Conservation (phyloP, 139 green algal species). For the Nannochloris sp. region DNA sequence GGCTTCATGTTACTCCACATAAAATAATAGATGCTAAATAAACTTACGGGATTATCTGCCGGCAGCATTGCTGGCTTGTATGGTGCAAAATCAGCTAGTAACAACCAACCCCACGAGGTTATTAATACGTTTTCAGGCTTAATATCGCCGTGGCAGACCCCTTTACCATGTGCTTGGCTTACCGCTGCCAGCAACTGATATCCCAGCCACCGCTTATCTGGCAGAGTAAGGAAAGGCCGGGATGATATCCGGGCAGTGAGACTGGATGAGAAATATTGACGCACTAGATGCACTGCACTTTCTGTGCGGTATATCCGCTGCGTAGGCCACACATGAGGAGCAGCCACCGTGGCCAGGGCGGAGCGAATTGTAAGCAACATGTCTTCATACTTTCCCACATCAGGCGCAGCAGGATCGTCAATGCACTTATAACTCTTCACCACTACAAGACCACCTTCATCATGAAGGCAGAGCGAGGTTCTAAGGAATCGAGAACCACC, state of each 20-base stretch:
- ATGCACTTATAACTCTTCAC: slow-evolving; percentile 64
- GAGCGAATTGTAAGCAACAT: slow-evolving; percentile 58
- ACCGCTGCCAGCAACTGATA: slow-evolving; percentile 86
- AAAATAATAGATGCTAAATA: background rate
- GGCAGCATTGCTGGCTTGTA: slow-evolving; percentile 89
- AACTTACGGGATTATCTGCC: slow-evolving; percentile 80
- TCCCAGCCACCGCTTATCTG: slow-evolving; percentile 89
- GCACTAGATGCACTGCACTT: slow-evolving; percentile 47
- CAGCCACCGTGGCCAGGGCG: slow-evolving; percentile 29
- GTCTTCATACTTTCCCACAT: slow-evolving; percentile 53
- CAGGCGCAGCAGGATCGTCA: slow-evolving; percentile 22
- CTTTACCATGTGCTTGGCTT: slow-evolving; percentile 57
- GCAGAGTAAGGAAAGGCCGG: slow-evolving; percentile 80
- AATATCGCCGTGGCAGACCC: slow-evolving; percentile 90
- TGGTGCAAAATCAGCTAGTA: slow-evolving; percentile 85
- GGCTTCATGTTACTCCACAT: background rate
- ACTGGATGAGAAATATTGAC: slow-evolving; percentile 79
- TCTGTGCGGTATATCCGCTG: slow-evolving; percentile 31
- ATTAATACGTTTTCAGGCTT: slow-evolving; percentile 92
- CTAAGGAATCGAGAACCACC: slow-evolving; percentile 80
- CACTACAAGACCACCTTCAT: slow-evolving; percentile 83
- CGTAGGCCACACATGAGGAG: slow-evolving; percentile 64
- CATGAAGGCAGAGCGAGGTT: slow-evolving; percentile 79
- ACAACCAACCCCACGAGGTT: slow-evolving; percentile 78
- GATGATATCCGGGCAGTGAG: slow-evolving; percentile 85